Base-by-base conservation (phyloP, 495 filamentous ascomycete genomes). In the Neurospora sp. region DNA sequence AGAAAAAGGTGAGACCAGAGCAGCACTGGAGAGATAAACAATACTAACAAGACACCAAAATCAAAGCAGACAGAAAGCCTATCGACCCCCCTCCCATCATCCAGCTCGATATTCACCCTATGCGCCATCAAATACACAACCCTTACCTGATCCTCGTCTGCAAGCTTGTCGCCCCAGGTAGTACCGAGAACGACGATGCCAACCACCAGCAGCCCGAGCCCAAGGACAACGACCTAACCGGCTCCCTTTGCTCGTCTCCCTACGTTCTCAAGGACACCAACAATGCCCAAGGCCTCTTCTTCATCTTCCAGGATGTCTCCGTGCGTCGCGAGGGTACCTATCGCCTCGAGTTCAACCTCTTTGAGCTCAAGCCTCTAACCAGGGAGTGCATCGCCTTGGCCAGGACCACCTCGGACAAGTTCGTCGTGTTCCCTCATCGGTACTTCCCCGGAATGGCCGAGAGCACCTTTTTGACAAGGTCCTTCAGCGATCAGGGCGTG, bases 11-110 rank as follows among this genome's bases (percentile, higher is more conserved):
- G 27, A 66, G 53, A 66, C 27, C 22, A 66, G 27, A 66, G 11
- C 12, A 66, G 14, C 14, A 79, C 83, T 86, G 87, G 69, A 59
- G 39, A 75, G 40, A 70, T 61, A 44, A 66, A 70, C 72, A 61
- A 75, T 40, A 53, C 75, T 77, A 53, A 79, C 72, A 70, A 48
- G 68, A 71, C 38, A 10, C 69, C 27, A 35, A 66, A 35, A 66
- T 2, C 53, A 66, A 66, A 66, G 38, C 83, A 97, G 96, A 94
- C 76, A 91, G 96, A 75, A 97, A 97, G 81, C 94, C 96, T 3
- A 90, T 99, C 78, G 96, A 99, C 79, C 96, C 96, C 68, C 96
- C 95, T 35, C 96, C 96, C 70, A 93, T 98, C 78, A 87, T 98
- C 39, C 93, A 97, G 83, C 85, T 98, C 46, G 87, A 88, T 69